These are phyloP conservation scores for Domatiomyces globalis DNA, from an alignment of 2,329 filamentous ascomycete genomes.

Conservation along the genomic window DNA sequence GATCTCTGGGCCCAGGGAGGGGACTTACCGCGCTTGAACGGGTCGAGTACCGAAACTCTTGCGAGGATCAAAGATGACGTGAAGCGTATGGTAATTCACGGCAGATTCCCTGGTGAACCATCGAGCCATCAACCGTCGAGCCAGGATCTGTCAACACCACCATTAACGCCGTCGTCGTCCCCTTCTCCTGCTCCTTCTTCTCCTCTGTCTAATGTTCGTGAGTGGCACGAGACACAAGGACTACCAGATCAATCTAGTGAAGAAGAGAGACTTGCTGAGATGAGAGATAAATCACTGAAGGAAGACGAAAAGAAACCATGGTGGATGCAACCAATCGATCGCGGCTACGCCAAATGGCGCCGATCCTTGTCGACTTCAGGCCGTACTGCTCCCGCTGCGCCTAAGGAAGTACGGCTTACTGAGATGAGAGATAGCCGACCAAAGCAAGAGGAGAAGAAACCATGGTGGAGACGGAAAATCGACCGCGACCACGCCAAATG, in stretches of 20 bases:
- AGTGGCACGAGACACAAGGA: neutral
- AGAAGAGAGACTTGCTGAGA: neutral
- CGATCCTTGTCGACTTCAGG: too few relatives aligned
- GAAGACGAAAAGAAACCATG: neutral
- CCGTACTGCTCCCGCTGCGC: too few relatives aligned
- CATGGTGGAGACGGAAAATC: too few relatives aligned
- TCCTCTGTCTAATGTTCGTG: neutral
- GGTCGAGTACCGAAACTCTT: constrained; percentile 23
- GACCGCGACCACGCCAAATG: too few relatives aligned
- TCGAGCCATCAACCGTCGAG: neutral
- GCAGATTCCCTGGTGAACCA: constrained; percentile 3
- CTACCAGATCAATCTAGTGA: neutral
- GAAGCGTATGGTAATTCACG: constrained; percentile 26
- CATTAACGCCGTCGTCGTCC: too few relatives aligned
- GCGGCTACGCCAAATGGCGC: neutral
- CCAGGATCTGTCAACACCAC: too few relatives aligned
- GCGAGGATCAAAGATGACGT: constrained; percentile 32
- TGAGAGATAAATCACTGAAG: neutral
- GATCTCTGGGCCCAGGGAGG: constrained; percentile 28
- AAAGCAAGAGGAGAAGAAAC: too few relatives aligned
- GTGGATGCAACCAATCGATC: neutral
- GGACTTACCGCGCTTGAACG: constrained; percentile 28
- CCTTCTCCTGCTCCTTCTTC: neutral
- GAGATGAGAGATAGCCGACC: too few relatives aligned
- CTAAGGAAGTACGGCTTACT: too few relatives aligned